These are phyloP conservation scores for Aspergillus sp. DNA, from an alignment of 2,329 filamentous ascomycete genomes.

Conservation along the genomic window DNA sequence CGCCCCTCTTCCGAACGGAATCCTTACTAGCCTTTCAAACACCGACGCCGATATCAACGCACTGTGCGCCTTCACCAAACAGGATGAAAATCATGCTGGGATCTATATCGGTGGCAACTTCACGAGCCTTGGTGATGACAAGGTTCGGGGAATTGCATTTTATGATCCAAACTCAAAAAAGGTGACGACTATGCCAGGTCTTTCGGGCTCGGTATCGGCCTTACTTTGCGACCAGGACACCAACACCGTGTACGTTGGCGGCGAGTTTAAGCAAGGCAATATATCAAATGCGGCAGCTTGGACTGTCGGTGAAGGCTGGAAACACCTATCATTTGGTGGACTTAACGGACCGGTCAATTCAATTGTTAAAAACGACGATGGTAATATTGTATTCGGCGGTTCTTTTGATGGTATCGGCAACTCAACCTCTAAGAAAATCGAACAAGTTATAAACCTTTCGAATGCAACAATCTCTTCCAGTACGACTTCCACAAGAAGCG, in stretches of 20 bases:
- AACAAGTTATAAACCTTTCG: constrained; percentile 80
- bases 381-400: constrained; percentile 89
- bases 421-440: constrained; percentile 61
- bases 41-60: constrained; percentile 82
- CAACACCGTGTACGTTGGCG: constrained; percentile 86
- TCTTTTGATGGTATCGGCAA: constrained; percentile 87
- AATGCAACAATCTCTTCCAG: constrained; percentile 71
- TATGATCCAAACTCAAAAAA: constrained; percentile 72
- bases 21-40: constrained; percentile 69
- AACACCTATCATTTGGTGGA: constrained; percentile 81
- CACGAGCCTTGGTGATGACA: constrained; percentile 75
- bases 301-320: constrained; percentile 67
- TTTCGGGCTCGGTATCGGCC: constrained; percentile 78
- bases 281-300: constrained; percentile 90
- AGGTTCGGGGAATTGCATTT: constrained; percentile 76
- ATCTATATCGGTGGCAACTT: constrained; percentile 93
- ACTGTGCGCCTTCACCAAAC: constrained; percentile 76
- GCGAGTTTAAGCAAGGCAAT: constrained; percentile 75
- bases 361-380: constrained; percentile 75
- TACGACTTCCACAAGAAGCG: constrained; percentile 59
- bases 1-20: constrained; percentile 79
- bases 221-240: constrained; percentile 77
- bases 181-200: constrained; percentile 73
- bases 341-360: constrained; percentile 91
- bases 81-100: constrained; percentile 66